These are phyloP conservation scores for Tetradesmus obliquus DNA, from an alignment of 139 green algal species.

Conservation along the genomic window DNA sequence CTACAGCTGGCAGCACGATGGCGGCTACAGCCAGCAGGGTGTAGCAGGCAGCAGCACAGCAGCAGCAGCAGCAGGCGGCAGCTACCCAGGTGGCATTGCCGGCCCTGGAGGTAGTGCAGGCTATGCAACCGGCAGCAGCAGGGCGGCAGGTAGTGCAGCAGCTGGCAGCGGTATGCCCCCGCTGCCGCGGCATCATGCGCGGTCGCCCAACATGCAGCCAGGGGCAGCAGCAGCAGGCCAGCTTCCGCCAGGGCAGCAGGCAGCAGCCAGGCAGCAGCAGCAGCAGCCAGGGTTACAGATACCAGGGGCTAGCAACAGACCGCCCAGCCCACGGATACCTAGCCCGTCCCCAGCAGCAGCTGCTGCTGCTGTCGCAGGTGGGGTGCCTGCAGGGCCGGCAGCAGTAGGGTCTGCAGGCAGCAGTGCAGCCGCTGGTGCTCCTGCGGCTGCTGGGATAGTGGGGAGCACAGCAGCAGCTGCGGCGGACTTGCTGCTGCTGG, in stretches of 20 bases:
- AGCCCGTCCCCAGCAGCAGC: not conserved
- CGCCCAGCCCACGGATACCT: not conserved
- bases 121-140: not conserved
- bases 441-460: not conserved
- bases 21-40: not conserved
- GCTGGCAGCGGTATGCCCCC: not conserved
- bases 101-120: not conserved
- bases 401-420: not conserved
- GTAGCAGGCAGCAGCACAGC: not conserved
- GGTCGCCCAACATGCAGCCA: not conserved
- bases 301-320: not conserved
- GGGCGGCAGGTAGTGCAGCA: not conserved
- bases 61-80: not conserved
- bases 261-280: not conserved
- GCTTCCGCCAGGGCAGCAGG: not conserved
- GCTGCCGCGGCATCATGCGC: not conserved
- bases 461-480: not conserved
- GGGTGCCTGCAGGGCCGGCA: not conserved
- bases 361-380: not conserved
- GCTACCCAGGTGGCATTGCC: not conserved
- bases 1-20: not conserved
- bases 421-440: not conserved
- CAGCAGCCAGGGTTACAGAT: not conserved
- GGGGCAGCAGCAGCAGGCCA: not conserved
- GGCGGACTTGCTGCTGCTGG: not conserved